Evolutionary conservation across 1,284 basidiomycete genomes (phyloP), one percentile per base, ranked within the genome.

Genomic region (Melampsora abietis-canadensis): DNA sequence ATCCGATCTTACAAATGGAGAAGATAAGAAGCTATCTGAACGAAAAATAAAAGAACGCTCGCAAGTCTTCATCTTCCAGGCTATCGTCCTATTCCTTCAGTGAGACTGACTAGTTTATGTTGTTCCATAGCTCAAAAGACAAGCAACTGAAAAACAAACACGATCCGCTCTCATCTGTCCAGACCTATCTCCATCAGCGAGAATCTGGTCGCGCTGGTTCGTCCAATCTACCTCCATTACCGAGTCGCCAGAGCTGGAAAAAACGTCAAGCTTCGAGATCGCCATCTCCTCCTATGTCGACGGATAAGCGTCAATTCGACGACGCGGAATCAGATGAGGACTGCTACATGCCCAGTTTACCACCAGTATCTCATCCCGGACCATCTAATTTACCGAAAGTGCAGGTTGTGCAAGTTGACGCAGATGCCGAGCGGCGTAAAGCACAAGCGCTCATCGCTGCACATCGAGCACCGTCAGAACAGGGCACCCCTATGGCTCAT

Each of bases 231-330:
- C 44, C 24, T 19, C 2, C n/a, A 27, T 30, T 51, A 31, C 44
- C 27, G 27, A n/a, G n/a, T 44, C 24, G 57, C 8, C 68, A 31
- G 6, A 72, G 62, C 30, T 46, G 68, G 27, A 72, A 64, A 64
- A 60, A 72, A 37, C 68, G 68, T 24, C 68, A 72, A 64, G 68
- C 68, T 4, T 72, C 68, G 27, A 59, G 68, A 27, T 72, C 68
- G 48, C 68, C 68, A 27, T 72, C 68, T 34, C 68, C 68, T 24
- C 10, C 21, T 10, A n/a, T 57, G n/a, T 21, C 51, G 17, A n/a
- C 17, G 24, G 21, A n/a, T 12, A 54, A 54, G 51, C 24, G 51
- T 54, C 2, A 8, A 54, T n/a, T n/a, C 6, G 17, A 54, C 24
- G 24, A 54, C 24, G 37, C 12, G 37, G 51, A 54, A 27, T n/a